A percentile compares a stretch with the other conserved stretches of the same genome.
Conservation (phyloP, 441 rosid species). For the Oxalis stricta region DNA sequence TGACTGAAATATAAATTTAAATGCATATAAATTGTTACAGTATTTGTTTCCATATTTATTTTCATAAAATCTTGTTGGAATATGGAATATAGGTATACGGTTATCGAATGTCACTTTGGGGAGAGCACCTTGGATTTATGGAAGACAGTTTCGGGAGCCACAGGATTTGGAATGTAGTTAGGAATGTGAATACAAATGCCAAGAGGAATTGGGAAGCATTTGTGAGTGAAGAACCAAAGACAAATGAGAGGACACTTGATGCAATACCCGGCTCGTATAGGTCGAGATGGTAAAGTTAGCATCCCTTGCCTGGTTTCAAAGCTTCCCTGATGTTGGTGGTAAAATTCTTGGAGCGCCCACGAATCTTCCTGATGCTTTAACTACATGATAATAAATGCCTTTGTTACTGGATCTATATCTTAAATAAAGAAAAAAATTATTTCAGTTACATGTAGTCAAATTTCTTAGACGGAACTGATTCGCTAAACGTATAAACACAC, state of each 20-base stretch:
- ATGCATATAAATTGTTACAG: too few relatives aligned
- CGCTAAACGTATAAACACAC: too few relatives aligned
- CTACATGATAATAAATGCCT: constrained; percentile 15
- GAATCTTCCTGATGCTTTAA: constrained; percentile 48
- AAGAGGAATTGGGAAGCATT: constrained; percentile 32
- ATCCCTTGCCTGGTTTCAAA: constrained; percentile 23
- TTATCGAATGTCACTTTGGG: constrained; percentile 50
- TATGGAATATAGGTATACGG: constrained; percentile 44
- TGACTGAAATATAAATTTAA: too few relatives aligned
- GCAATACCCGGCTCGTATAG: constrained; percentile 33
- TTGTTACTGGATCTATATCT: not conserved
- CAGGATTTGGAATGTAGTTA: constrained; percentile 23
- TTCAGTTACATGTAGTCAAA: not conserved
- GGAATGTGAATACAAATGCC: constrained; percentile 23
- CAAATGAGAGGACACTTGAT: constrained; percentile 61
- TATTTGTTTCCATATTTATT: not conserved
- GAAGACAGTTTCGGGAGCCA: constrained; percentile 30
- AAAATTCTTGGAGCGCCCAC: constrained; percentile 45
- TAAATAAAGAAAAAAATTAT: too few relatives aligned
- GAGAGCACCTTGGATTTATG: constrained; percentile 31
- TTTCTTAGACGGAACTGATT: too few relatives aligned
- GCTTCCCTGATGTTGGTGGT: constrained; percentile 57
- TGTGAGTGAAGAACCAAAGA: constrained; percentile 16
- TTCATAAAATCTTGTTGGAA: not conserved
- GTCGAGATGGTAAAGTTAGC: constrained; percentile 23